Evolutionary conservation across 2,329 filamentous ascomycete species (phyloP), one percentile per base, ranked within the genome.

Genomic region (Septoria petroselini): DNA sequence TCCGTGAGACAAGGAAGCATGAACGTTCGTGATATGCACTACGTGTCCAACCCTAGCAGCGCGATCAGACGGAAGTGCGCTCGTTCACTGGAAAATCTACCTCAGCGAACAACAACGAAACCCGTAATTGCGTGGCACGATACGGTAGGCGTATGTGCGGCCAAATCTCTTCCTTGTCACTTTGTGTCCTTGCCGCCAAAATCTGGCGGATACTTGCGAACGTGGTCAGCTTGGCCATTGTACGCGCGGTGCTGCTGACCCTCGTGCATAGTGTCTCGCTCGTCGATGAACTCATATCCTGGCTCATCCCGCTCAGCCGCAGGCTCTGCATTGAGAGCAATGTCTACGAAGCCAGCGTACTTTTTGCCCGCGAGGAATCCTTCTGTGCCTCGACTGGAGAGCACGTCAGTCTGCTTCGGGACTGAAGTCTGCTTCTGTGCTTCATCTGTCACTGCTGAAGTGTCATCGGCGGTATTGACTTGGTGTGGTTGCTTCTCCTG

Each of bases 211-310:
- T 60, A 60, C 41, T 60, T 60, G 17, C 47, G 49, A 35, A 29
- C 35, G 11, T 57, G 54, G 34, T 60, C 58, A 11, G 52, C 37
- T 12, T 58, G 56, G 34, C 40, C 35, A 40, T 53, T 57, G 37
- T 48, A 46, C n/a, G 58, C 52, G 2, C 56, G 54, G 34, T 58
- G 44, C 12, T 39, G 25, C 15, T 33, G 21, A 3, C 43, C 43
- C 11, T 40, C 15, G n/a, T 47, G 27, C 18, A 39, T 39, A 33
- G 50, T 53, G 35, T 57, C 54, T 3, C 27, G n/a, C 30, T 40
- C 14, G 2, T 50, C 38, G 30, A 59, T 49, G 17, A 53, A 30
- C 27, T 58, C 53, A 30, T 51, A 59, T 23, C 52, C 54, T 6
- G 43, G 17, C 8, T 54, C 50, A 11, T 53, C 48, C 14, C 33